A percentile compares a stretch with the other conserved stretches of the same genome.
Conservation (phyloP, 768 basidiomycete species). For the Leccinum broughii region DNA sequence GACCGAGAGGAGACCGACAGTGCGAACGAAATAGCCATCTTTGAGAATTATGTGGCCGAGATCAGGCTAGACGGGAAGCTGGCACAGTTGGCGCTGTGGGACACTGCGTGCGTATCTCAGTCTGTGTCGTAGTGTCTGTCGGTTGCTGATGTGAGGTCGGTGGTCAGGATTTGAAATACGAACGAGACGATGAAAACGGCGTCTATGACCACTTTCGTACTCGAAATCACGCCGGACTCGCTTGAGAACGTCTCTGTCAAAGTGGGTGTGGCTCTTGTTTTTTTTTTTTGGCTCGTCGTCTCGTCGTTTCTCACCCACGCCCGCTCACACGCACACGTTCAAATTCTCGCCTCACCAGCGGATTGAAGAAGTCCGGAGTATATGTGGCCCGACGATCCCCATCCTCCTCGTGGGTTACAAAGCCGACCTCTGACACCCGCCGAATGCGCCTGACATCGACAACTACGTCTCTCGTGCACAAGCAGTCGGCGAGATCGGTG, state of each 20-base stretch:
- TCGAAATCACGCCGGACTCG: constrained; percentile 96
- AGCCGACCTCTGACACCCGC: constrained; percentile 79
- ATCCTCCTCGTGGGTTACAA: constrained; percentile 97
- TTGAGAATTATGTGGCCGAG: constrained; percentile 99
- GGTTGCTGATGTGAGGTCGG: constrained; percentile 40
- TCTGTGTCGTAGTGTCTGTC: neutral
- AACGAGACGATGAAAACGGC: constrained; percentile 40
- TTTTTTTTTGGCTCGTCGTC: too few relatives aligned
- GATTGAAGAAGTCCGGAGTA: constrained; percentile 98
- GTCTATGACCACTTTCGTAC: constrained; percentile 94
- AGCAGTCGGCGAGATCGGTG: constrained; percentile 84
- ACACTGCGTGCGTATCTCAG: constrained; percentile 80
- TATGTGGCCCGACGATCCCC: constrained; percentile 90
- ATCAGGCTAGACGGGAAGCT: constrained; percentile 97
- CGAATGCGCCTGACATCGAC: constrained; percentile 44
- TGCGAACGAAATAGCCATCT: constrained; percentile 56
- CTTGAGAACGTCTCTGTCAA: constrained; percentile 94
- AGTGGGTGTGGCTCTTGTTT: constrained; percentile 41
- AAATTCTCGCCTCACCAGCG: constrained; percentile 51
- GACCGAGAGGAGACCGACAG: too few relatives aligned
- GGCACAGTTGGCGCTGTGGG: constrained; percentile 96
- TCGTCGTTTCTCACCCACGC: too few relatives aligned
- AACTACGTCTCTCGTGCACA: constrained; percentile 71
- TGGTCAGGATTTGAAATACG: constrained; percentile 66
- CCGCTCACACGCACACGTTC: neutral